Base-by-base conservation (phyloP, 1,284 basidiomycete species). In the Heterobasidion annosum region DNA sequence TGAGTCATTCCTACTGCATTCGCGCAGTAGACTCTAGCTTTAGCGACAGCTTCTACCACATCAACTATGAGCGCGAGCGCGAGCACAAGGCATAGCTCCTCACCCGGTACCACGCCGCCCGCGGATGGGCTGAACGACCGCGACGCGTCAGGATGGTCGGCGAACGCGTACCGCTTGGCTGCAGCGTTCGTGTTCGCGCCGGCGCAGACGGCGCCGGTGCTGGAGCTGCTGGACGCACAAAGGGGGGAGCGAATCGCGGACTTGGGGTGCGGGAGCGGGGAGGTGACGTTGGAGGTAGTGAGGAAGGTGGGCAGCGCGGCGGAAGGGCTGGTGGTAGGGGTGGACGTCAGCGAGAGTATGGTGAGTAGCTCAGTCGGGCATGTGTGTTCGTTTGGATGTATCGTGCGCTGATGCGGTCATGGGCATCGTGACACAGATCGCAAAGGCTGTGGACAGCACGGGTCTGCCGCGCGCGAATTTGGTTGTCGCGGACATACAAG, bases 231-330 rank as follows among this genome's bases (percentile, higher is more conserved):
- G 15, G 66, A 76, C 32, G 73, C 87, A 0, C 61, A 77, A 59
- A 74, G 77, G 0, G 87, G 88, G 1, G 86, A 93, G 59, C 70
- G 71, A 47, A 83, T 93, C 54, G 72, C 88, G 46, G 91, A 93
- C 63, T 71, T 93, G 43, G 91, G 91, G 3, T 93, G 91, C 63
- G 91, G 91, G 4, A 89, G 82, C 47, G 91, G 89, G 0, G 85
- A 93, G 61, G 68, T 93, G 13, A 88, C 88, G 0, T 59, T 76
- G 45, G 69, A 76, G 56, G 72, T 93, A 46, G 73, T 77, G 51
- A 63, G 73, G 9, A 62, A 74, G 8, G 85, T 91, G 0, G 77
- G 79, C 13, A 57, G 59, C 8, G 62, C 68, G 1, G 90, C 89
- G 0, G 42, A 73, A 5, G 37, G 37, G 37, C 78, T 89, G 3